These are phyloP conservation scores for Melastoma candidum DNA, from an alignment of 441 rosid genomes.

Conservation along the genomic window DNA sequence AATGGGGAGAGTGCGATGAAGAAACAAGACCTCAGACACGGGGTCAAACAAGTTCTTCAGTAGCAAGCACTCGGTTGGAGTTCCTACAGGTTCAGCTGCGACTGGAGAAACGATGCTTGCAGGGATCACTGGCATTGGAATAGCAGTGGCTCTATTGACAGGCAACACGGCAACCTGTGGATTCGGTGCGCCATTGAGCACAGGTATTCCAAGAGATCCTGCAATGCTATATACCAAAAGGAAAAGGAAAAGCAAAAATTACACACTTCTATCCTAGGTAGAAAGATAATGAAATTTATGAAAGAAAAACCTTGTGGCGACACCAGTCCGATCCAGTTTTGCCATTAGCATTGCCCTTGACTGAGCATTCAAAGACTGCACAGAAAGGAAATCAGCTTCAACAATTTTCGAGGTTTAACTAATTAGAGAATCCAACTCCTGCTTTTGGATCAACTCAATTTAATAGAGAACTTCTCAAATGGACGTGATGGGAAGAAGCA, in stretches of 20 bases:
- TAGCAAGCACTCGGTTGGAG: constrained; percentile 73
- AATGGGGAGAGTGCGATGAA: neutral
- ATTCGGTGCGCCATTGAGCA: constrained; percentile 44
- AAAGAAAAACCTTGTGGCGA: constrained; percentile 56
- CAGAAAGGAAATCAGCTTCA: neutral
- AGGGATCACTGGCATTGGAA: constrained; percentile 42
- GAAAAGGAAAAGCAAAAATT: neutral
- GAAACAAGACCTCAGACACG: constrained; percentile 51
- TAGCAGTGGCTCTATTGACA: constrained; percentile 35
- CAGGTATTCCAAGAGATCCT: constrained; percentile 56
- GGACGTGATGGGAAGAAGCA: too few relatives aligned
- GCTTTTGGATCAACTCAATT: too few relatives aligned
- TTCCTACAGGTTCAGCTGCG: constrained; percentile 49
- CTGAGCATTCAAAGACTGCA: constrained; percentile 82
- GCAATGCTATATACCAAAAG: constrained; percentile 37
- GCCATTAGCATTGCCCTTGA: constrained; percentile 78
- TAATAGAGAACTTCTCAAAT: too few relatives aligned
- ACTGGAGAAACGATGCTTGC: constrained; percentile 35
- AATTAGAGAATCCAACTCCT: too few relatives aligned
- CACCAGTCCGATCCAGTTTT: constrained; percentile 87
- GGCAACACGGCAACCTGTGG: constrained; percentile 43
- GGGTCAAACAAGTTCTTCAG: constrained; percentile 91
- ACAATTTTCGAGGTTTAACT: too few relatives aligned
- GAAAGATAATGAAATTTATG: neutral
- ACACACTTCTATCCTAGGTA: neutral